Conservation (phyloP, 148 eudicot species). For the Salicornia ramosissima region DNA sequence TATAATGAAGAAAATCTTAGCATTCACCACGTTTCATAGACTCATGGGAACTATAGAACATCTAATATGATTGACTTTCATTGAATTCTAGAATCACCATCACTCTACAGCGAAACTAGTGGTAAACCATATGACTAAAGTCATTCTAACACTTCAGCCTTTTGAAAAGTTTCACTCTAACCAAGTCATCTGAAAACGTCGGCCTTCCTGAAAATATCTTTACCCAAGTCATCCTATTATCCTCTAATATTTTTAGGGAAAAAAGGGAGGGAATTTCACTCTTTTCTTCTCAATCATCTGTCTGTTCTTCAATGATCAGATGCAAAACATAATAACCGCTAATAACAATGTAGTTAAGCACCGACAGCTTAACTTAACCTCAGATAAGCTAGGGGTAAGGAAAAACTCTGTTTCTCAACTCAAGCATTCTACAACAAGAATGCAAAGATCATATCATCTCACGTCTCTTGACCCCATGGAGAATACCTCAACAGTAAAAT, state of each 20-base stretch:
- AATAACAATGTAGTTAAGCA: background rate
- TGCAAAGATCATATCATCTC: background rate
- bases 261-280: background rate
- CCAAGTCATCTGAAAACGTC: too few species aligned
- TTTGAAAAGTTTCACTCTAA: too few species aligned
- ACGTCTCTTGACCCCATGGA: background rate
- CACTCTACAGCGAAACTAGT: background rate
- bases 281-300: background rate
- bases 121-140: background rate
- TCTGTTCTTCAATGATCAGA: background rate
- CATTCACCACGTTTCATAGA: background rate
- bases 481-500: background rate
- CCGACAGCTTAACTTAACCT: background rate
- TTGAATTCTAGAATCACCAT: background rate
- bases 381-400: background rate
- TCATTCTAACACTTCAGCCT: too few species aligned
- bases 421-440: background rate
- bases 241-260: background rate
- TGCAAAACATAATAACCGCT: background rate
- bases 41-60: background rate
- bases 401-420: background rate
- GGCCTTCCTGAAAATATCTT: background rate
- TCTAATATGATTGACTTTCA: background rate
- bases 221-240: background rate
- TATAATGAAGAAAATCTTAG: background rate